Percentiles rank a stretch among this genome's conserved stretches.
Evolutionary conservation across 2,329 filamentous ascomycete species (phyloP).

Genomic region (Colletotrichum chrysophilum): DNA sequence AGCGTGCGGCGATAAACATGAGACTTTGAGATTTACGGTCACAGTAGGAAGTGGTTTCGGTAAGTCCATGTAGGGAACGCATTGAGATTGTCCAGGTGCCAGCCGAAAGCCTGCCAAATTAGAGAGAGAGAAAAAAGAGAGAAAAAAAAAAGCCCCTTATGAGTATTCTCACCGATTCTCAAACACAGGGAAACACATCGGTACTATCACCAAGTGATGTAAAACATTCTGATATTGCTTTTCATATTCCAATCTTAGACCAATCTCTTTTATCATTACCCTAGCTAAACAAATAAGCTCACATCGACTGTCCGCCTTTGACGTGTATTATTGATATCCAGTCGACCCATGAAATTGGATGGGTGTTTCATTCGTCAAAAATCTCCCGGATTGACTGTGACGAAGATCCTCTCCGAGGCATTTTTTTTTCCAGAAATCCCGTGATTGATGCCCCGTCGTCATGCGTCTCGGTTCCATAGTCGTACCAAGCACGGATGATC

Average conservation of each 20-base stretch:
- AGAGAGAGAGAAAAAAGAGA: too few species aligned
- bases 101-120: neutral
- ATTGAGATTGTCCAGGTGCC: neutral
- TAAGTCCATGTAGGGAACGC: neutral
- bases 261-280: neutral
- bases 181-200: neutral
- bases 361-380: neutral
- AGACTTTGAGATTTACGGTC: accelerated
- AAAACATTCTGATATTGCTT: neutral
- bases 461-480: neutral
- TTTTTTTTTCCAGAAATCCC: neutral
- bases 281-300: neutral
- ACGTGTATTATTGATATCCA: neutral
- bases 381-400: neutral
- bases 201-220: neutral
- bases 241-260: neutral
- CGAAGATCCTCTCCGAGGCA: neutral
- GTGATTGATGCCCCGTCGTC: neutral
- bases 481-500: neutral
- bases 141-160: neutral
- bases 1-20: neutral
- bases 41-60: neutral
- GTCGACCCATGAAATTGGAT: neutral
- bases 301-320: neutral
- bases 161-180: neutral